Conservation (phyloP, 2,329 filamentous ascomycete genomes). For the Seiridium cupressi region DNA sequence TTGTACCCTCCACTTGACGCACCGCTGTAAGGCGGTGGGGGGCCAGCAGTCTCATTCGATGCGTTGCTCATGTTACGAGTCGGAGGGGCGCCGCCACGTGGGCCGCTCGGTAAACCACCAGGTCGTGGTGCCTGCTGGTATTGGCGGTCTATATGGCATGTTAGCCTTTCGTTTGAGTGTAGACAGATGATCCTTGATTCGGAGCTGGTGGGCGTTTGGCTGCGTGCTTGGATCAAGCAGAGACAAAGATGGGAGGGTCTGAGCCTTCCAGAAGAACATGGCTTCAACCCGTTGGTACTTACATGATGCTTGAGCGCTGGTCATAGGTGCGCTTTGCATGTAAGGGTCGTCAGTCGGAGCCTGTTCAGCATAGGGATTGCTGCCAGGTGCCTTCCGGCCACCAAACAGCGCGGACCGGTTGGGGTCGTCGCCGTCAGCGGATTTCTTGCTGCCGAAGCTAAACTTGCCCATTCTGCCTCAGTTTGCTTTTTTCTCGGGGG, state of each 20-base stretch:
- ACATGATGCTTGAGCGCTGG: conserved; percentile 33
- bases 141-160: not conserved
- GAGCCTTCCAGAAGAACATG: no score
- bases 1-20: conserved; percentile 44
- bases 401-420: conserved; percentile 52
- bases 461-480: conserved; percentile 55
- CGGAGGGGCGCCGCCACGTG: conserved; percentile 22
- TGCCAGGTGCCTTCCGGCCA: conserved; percentile 49
- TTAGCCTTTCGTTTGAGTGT: not conserved
- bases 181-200: no score
- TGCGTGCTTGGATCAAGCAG: no score
- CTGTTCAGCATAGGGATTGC: conserved; percentile 58
- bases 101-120: conserved; percentile 22
- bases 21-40: conserved; percentile 31
- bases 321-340: conserved; percentile 27
- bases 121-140: not conserved
- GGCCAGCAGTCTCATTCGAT: conserved; percentile 26
- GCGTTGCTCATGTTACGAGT: conserved; percentile 19
- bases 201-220: no score
- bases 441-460: conserved; percentile 53
- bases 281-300: not conserved
- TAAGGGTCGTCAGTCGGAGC: conserved; percentile 47
- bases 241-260: no score
- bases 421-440: conserved; percentile 40
- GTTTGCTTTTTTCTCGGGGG: not conserved